A percentile compares a stretch with the other conserved stretches of the same genome.
phyloP scores from a whole-genome alignment of 2,329 filamentous ascomycete species.

The Fusarium haematococcum region DNA sequence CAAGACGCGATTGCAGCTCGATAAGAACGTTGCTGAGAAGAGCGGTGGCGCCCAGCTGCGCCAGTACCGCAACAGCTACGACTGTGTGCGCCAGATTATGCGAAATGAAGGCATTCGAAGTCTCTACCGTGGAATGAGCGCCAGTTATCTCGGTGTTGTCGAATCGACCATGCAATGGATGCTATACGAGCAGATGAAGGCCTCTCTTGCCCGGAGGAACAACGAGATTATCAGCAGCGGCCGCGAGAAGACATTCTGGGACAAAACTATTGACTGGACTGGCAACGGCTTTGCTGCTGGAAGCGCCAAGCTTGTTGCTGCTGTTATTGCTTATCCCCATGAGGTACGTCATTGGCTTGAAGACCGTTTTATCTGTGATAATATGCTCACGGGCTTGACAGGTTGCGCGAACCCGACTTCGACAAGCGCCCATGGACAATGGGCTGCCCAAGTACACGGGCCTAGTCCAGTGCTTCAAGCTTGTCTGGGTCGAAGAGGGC shows the following conservation, averaged over 20 bases:
- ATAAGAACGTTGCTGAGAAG: slow-evolving; percentile 81
- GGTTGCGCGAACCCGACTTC: slow-evolving; percentile 85
- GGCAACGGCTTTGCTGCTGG: slow-evolving; percentile 85
- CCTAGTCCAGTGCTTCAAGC: slow-evolving; percentile 86
- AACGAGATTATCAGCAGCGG: slow-evolving; percentile 68
- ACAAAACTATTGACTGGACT: slow-evolving; percentile 80
- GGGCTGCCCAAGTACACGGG: slow-evolving; percentile 88
- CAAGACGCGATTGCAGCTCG: slow-evolving; percentile 92
- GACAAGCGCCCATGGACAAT: slow-evolving; percentile 82
- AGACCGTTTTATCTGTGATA: background rate
- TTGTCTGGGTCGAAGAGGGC: slow-evolving; percentile 90
- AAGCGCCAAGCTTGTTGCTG: slow-evolving; percentile 85
- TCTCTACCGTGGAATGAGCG: slow-evolving; percentile 90
- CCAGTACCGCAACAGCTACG: slow-evolving; percentile 87
- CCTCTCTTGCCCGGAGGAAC: slow-evolving; percentile 74
- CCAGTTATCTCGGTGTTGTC: slow-evolving; percentile 89
- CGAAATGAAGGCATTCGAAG: slow-evolving; percentile 83
- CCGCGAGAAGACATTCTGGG: slow-evolving; percentile 75
- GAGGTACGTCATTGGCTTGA: slow-evolving; percentile 69
- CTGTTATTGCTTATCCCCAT: slow-evolving; percentile 89
- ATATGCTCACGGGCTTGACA: slow-evolving; percentile 45
- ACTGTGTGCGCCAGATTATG: slow-evolving; percentile 87
- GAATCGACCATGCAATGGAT: slow-evolving; percentile 95
- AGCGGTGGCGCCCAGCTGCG: slow-evolving; percentile 66
- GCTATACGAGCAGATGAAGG: slow-evolving; percentile 93